Evolutionary conservation across 768 basidiomycete genomes (phyloP).

Genomic region (Trametes sanguinea): DNA sequence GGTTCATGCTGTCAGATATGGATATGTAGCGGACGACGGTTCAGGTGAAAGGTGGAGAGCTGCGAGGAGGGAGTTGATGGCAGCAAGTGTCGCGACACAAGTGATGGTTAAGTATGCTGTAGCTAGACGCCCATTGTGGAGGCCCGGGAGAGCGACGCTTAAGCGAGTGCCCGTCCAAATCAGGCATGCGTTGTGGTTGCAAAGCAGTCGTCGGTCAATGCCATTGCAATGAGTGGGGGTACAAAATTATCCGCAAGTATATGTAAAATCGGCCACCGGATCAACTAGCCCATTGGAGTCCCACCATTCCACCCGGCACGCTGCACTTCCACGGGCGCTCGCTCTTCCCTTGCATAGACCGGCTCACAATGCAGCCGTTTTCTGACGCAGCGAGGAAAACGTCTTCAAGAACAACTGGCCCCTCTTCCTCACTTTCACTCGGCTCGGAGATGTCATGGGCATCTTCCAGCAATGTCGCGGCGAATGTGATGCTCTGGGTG

Average conservation of each 20-base stretch:
- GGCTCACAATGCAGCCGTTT: slow-evolving; percentile 23
- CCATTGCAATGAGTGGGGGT: not conserved
- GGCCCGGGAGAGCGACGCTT: not conserved
- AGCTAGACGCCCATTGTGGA: not conserved
- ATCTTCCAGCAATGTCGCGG: slow-evolving; percentile 10
- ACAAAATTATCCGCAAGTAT: not conserved
- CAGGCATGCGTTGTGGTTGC: slow-evolving; percentile 8
- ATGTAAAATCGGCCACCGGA: not conserved
- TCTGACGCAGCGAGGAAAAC: slow-evolving; percentile 25
- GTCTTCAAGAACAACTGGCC: slow-evolving; percentile 11
- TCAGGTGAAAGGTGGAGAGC: not conserved
- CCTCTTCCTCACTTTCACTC: not conserved
- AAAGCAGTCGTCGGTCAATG: not conserved
- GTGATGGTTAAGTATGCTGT: too few relatives aligned
- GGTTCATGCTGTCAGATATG: slow-evolving; percentile 57
- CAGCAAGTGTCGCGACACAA: not conserved
- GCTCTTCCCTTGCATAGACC: not conserved
- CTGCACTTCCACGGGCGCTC: slow-evolving; percentile 24
- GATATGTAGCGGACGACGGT: not conserved
- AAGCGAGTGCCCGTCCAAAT: slow-evolving; percentile 1
- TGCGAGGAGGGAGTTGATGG: not conserved
- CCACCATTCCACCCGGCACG: slow-evolving; percentile 18
- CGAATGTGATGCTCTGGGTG: slow-evolving; percentile 12
- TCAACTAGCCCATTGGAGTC: slow-evolving; percentile 16
- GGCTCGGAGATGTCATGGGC: not conserved